phyloP scores from a whole-genome alignment of 106 monocot species.

The Dioscorea zingiberensis region DNA sequence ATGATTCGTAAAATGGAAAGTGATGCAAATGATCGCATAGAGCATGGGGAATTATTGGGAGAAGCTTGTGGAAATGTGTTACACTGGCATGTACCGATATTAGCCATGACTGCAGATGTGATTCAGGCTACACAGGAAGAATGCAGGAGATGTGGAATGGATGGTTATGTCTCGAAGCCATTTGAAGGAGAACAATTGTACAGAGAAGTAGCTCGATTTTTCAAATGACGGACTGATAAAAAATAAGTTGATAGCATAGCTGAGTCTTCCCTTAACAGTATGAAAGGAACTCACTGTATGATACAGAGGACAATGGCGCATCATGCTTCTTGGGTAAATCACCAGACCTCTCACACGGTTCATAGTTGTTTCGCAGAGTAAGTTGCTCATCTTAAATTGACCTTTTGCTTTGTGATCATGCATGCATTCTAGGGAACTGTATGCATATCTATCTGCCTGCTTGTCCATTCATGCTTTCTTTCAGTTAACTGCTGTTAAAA shows the following conservation, averaged over 20 bases:
- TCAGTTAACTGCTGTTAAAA: no score
- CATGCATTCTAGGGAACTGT: no score
- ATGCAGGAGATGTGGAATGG: conserved; percentile 15
- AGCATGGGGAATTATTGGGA: not conserved
- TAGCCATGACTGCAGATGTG: conserved; percentile 14
- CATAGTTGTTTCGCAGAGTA: no score
- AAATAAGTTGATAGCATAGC: not conserved
- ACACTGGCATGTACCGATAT: conserved; percentile 9
- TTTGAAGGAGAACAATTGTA: conserved; percentile 14
- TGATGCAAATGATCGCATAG: conserved; percentile 5
- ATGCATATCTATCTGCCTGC: no score
- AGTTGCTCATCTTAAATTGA: no score
- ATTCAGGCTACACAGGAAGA: conserved; percentile 15
- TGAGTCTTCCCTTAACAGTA: no score
- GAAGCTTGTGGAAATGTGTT: not conserved
- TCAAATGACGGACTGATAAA: not conserved
- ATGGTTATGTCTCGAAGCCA: conserved; percentile 14
- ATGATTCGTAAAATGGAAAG: conserved; percentile 6
- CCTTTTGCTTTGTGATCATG: no score
- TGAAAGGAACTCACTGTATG: no score
- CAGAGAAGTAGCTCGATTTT: conserved; percentile 14
- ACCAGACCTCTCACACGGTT: no score
- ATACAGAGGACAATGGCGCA: no score
- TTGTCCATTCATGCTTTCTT: no score
- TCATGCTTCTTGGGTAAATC: no score